Conservation (phyloP, 164 flowering plant species). For the Taxillus chinensis region DNA sequence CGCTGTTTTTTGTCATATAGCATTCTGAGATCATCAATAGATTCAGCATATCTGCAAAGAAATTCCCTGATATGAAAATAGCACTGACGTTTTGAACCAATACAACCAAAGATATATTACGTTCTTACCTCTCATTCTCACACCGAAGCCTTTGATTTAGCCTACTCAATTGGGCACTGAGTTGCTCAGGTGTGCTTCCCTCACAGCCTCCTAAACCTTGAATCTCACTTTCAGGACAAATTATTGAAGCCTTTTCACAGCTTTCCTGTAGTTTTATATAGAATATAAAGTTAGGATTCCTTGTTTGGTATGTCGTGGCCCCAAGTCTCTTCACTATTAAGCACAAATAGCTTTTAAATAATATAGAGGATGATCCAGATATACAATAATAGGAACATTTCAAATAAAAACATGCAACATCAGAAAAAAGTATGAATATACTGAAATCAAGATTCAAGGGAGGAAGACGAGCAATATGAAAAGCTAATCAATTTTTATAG, state of each 20-base stretch:
- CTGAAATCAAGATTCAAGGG: too few species aligned
- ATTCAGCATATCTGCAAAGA: slow-evolving; percentile 56
- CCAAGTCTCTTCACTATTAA: not conserved
- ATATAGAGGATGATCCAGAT: not conserved
- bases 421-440: too few species aligned
- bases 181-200: slow-evolving; percentile 60
- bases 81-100: not conserved
- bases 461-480: too few species aligned
- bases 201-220: slow-evolving; percentile 59
- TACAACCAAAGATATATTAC: slow-evolving; percentile 3
- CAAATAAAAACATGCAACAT: too few species aligned
- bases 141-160: slow-evolving; percentile 50
- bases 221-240: slow-evolving; percentile 80
- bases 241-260: slow-evolving; percentile 63
- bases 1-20: slow-evolving; percentile 49
- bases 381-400: not conserved
- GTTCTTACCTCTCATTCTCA: slow-evolving; percentile 54
- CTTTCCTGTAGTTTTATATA: slow-evolving; percentile 43
- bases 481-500: too few species aligned
- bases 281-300: not conserved
- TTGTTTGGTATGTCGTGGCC: not conserved
- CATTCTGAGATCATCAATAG: slow-evolving; percentile 79
- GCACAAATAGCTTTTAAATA: not conserved
- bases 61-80: not conserved
- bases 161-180: slow-evolving; percentile 53